Percentiles rank a stretch among this genome's conserved stretches.
phyloP scores from a whole-genome alignment of 2,329 filamentous ascomycete species.

The Neofusicoccum parvum region DNA sequence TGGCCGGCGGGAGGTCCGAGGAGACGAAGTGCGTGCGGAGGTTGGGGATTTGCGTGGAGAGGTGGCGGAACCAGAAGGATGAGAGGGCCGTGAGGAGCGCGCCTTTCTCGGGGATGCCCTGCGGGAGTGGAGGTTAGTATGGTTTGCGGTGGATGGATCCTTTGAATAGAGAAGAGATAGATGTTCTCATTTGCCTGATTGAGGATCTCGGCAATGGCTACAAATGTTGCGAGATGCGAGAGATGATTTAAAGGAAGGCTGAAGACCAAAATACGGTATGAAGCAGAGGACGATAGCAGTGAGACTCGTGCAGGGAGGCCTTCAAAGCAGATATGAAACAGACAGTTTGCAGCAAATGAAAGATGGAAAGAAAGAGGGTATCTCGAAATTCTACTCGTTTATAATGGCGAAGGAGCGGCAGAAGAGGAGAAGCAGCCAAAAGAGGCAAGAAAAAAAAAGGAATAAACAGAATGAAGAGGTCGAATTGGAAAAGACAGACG shows the following conservation, averaged over 20 bases:
- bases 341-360: no score
- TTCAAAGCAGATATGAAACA: no score
- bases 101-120: constrained; percentile 69
- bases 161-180: background rate
- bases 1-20: constrained; percentile 55
- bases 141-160: no score
- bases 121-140: constrained; percentile 3
- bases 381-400: no score
- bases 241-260: no score
- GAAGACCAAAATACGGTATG: no score
- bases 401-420: background rate
- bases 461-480: background rate
- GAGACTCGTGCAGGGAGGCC: no score
- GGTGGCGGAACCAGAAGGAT: constrained; percentile 67
- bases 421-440: background rate
- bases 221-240: no score
- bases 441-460: background rate
- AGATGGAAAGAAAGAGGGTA: no score
- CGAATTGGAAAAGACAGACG: background rate
- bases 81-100: constrained; percentile 68
- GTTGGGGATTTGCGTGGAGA: constrained; percentile 57
- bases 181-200: background rate
- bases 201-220: background rate
- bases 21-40: constrained; percentile 67
- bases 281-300: no score